phyloP scores from a whole-genome alignment of 805 yeast genomes.

The Wickerhamiella vanderwaltii region DNA sequence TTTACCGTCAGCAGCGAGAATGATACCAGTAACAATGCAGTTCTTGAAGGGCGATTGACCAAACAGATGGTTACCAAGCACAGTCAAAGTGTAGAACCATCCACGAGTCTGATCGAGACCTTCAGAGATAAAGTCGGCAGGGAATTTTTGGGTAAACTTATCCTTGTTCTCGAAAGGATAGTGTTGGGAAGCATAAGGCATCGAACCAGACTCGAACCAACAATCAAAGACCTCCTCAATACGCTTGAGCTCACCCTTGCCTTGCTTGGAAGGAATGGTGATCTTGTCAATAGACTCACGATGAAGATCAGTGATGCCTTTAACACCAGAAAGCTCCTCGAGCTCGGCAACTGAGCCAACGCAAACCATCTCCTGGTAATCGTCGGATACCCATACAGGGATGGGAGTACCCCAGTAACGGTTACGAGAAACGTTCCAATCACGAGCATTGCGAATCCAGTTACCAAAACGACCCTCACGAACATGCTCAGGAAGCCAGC shows the following conservation, averaged over 20 bases:
- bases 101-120: conserved; percentile 99
- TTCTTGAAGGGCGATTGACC: conserved; percentile 87
- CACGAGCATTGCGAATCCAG: conserved; percentile 98
- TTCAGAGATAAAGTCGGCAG: conserved; percentile 96
- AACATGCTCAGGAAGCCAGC: conserved; percentile 87
- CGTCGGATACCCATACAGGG: conserved; percentile 96
- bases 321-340: conserved; percentile 68
- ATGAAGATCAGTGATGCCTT: conserved; percentile 78
- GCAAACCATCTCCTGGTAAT: conserved; percentile 83
- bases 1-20: conserved; percentile 95
- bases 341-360: conserved; percentile 84
- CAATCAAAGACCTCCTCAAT: conserved; percentile 98
- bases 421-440: conserved; percentile 97
- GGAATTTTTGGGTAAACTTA: conserved; percentile 61
- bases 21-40: conserved; percentile 92
- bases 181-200: conserved; percentile 97
- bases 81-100: conserved; percentile 96
- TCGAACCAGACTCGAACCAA: conserved; percentile 99
- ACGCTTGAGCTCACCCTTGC: conserved; percentile 79
- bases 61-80: conserved; percentile 89
- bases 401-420: conserved; percentile 99
- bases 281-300: conserved; percentile 85
- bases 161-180: conserved; percentile 88
- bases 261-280: conserved; percentile 83
- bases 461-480: conserved; percentile 93